Evolutionary conservation across 2,329 filamentous ascomycete species (phyloP).

Genomic region (Exutisphaerella laricina): DNA sequence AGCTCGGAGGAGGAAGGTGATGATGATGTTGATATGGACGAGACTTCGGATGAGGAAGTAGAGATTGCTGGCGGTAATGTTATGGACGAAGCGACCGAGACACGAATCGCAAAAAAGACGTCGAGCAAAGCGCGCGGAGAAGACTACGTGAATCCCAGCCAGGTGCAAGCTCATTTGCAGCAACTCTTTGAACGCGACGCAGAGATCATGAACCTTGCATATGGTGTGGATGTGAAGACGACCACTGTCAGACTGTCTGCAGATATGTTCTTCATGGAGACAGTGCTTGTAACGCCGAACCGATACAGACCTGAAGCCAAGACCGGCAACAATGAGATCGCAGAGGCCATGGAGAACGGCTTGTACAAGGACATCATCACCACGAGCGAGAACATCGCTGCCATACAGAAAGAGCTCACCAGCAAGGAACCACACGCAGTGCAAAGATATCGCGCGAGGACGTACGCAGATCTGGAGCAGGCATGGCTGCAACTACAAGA

Average conservation of each 20-base stretch:
- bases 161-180: constrained; percentile 72
- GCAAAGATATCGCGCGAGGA: constrained; percentile 48
- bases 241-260: constrained; percentile 22
- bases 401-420: constrained; percentile 65
- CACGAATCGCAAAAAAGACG: constrained; percentile 27
- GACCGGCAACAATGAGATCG: constrained; percentile 72
- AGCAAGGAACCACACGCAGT: constrained; percentile 37
- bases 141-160: constrained; percentile 73
- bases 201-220: constrained; percentile 77
- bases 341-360: constrained; percentile 82
- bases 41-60: constrained; percentile 26
- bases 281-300: constrained; percentile 84
- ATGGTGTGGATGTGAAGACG: constrained; percentile 38
- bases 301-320: constrained; percentile 81
- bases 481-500: constrained; percentile 83
- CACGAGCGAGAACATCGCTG: constrained; percentile 65
- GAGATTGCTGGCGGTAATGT: constrained; percentile 45
- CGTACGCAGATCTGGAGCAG: constrained; percentile 72
- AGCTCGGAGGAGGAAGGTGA: constrained; percentile 41
- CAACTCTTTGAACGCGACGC: constrained; percentile 83
- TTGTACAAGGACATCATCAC: constrained; percentile 81
- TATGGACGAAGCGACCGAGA: constrained; percentile 45
- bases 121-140: constrained; percentile 48
- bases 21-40: constrained; percentile 40
- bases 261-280: constrained; percentile 92